Conservation (phyloP, 768 basidiomycete species). For the Trametes gibbosa region DNA sequence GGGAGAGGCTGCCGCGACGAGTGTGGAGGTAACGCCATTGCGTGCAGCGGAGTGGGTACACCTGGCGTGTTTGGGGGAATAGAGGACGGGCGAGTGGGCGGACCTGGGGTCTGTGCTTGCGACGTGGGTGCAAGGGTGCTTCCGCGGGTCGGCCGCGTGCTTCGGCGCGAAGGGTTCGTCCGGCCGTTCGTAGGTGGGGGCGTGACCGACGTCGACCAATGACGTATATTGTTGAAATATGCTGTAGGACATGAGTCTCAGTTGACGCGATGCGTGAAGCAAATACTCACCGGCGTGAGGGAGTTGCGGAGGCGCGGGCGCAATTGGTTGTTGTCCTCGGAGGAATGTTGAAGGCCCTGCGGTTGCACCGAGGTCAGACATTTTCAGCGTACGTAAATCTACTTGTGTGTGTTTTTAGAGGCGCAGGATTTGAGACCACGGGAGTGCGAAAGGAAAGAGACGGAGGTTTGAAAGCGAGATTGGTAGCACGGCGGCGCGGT, state of each 20-base stretch:
- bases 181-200: slow-evolving; percentile 50
- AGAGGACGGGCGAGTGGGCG: slow-evolving; percentile 38
- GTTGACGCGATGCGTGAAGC: not conserved
- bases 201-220: slow-evolving; percentile 61
- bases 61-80: slow-evolving; percentile 25
- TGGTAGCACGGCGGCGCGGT: not conserved
- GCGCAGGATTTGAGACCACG: no score
- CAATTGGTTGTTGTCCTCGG: slow-evolving; percentile 17
- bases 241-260: slow-evolving; percentile 31
- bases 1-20: slow-evolving; percentile 47
- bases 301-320: slow-evolving; percentile 27
- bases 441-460: no score
- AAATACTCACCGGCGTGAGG: slow-evolving; percentile 28
- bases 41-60: slow-evolving; percentile 26
- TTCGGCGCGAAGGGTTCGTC: slow-evolving; percentile 36
- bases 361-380: slow-evolving; percentile 13
- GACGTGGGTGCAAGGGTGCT: slow-evolving; percentile 41
- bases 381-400: not conserved
- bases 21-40: slow-evolving; percentile 35
- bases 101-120: slow-evolving; percentile 33
- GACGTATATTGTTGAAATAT: slow-evolving; percentile 68
- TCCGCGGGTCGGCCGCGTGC: slow-evolving; percentile 38
- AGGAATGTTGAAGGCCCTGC: slow-evolving; percentile 17
- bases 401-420: not conserved
- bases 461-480: no score